phyloP scores from a whole-genome alignment of 164 flowering plant species.

The Tetrastigma voinierianum region DNA sequence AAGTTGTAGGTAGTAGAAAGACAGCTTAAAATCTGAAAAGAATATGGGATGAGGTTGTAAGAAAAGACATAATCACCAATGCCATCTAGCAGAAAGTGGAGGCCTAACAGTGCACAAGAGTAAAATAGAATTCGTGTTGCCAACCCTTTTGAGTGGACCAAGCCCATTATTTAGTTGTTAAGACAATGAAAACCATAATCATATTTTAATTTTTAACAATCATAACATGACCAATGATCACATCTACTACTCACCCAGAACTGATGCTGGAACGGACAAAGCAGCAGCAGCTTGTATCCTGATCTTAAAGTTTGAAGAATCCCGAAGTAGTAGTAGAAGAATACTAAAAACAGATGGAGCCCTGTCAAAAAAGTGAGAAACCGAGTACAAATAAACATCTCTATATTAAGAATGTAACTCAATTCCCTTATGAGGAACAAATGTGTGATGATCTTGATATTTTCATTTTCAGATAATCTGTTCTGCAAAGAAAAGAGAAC shows the following conservation, averaged over 20 bases:
- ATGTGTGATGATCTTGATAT: too few species aligned
- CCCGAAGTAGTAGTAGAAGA: slow-evolving; percentile 80
- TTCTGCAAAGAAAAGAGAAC: too few species aligned
- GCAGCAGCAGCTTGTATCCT: slow-evolving; percentile 96
- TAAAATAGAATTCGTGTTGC: not conserved
- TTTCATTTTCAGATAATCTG: too few species aligned
- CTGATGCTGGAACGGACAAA: slow-evolving; percentile 78
- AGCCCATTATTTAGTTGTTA: not conserved
- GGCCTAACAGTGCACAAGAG: not conserved
- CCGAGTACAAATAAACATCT: slow-evolving; percentile 4
- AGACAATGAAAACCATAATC: not conserved
- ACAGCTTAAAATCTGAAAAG: not conserved
- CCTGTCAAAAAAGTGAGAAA: slow-evolving; percentile 42
- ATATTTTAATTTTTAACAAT: too few species aligned
- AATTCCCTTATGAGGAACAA: not conserved
- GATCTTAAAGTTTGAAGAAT: slow-evolving; percentile 90
- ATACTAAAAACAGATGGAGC: slow-evolving; percentile 82
- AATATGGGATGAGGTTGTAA: not conserved
- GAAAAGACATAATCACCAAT: not conserved
- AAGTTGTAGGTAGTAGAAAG: not conserved
- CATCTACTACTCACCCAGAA: slow-evolving; percentile 47
- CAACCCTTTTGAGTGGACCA: not conserved
- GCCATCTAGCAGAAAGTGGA: not conserved
- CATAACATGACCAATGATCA: not conserved
- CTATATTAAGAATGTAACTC: not conserved